Percentiles rank a stretch among this genome's conserved stretches.
These are phyloP conservation scores for Setaria viridis DNA, from an alignment of 202 grass and related monocot genomes.

Conservation along the genomic window DNA sequence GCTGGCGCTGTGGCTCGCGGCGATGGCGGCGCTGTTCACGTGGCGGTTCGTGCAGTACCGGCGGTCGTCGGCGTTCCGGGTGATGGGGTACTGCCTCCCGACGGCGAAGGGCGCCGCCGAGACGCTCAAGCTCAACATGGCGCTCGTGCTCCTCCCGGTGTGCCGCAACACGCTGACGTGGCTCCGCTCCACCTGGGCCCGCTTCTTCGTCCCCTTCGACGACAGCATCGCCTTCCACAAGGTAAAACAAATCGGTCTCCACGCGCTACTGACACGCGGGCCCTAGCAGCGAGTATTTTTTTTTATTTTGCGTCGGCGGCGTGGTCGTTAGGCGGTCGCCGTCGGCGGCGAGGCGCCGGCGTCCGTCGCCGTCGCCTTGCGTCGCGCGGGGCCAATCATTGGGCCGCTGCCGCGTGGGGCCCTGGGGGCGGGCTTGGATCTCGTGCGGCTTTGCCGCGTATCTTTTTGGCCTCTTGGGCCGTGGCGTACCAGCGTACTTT, in stretches of 20 bases:
- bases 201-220: constrained; percentile 96
- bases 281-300: not conserved
- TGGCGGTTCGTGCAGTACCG: constrained; percentile 94
- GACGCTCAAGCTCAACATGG: constrained; percentile 99
- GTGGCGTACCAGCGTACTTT: not conserved
- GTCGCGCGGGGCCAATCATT: constrained; percentile 5
- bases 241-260: constrained; percentile 39
- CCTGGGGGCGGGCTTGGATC: not conserved
- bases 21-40: constrained; percentile 72
- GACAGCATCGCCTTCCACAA: constrained; percentile 99
- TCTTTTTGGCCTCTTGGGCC: not conserved
- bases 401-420: not conserved
- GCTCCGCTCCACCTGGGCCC: constrained; percentile 86
- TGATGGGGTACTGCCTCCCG: constrained; percentile 94
- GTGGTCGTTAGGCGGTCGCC: not conserved
- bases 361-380: not conserved
- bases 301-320: not conserved
- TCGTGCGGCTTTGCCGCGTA: constrained; percentile 3
- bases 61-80: constrained; percentile 52
- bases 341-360: constrained; percentile 13
- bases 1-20: constrained; percentile 64
- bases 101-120: constrained; percentile 94
- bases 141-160: constrained; percentile 88
- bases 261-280: not conserved
- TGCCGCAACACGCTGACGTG: constrained; percentile 97